Base-by-base conservation (phyloP, 306 rosid genomes). In the Urtica urens region DNA sequence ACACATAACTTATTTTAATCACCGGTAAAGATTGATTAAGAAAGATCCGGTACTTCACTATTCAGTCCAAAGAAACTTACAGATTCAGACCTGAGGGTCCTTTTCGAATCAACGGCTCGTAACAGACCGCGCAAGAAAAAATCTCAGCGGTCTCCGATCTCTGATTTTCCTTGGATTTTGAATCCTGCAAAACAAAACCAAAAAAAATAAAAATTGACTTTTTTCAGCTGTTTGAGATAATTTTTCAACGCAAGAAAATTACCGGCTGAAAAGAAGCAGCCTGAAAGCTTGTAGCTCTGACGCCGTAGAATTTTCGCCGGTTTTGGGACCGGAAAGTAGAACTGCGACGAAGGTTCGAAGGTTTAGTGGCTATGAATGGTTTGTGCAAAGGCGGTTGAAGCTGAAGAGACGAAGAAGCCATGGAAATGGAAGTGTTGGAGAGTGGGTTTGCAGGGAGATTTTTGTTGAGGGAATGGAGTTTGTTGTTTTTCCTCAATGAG, bases 51-150 rank as follows among this genome's bases (percentile, higher is more conserved):
- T 6, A 5, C 9, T 8, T 15, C 3, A 2, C 4, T 19, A 19
- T 7, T 26, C 10, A 39, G 27, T 22, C 2, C 40, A 0, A 13
- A 12, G 19, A 33, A 56, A 72, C 97, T 78, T 72, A 90, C 97
- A 84, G 55, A 71, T 79, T 84, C 8, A 81, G 55, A 49, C 97
- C 97, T 9, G 81, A 18, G 39, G 95, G 95, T 37, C 97, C 95
- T 59, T 74, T 90, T 57, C 97, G 74, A 60, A 72, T 74, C 72
- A 90, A 59, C 20, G 95, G 87, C 51, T 90, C 94, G 60, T 77
- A 90, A 65, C 97, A 81, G 25, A 90, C 58, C 1, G 97, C 93
- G 66, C 97, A 90, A 2, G 97, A 76, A 19, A 90, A 65, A 34
- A 77, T 18, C 39, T 90, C 92, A 14, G 20, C 25, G 25, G 16